Evolutionary conservation across 106 monocot species (phyloP), one percentile per base, ranked within the genome.

Genomic region (Cymbidium sinense): DNA sequence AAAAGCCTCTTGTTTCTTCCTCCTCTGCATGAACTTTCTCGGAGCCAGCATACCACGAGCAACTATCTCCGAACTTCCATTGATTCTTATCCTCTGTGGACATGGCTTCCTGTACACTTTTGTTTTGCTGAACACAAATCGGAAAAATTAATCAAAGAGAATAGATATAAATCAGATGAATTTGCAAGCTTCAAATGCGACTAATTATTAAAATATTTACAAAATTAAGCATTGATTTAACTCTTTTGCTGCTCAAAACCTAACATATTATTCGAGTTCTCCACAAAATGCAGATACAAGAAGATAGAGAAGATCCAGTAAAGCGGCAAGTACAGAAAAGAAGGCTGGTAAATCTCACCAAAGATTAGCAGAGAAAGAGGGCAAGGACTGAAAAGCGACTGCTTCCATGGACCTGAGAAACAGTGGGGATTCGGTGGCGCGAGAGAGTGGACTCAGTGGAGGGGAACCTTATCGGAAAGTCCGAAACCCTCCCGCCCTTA

Each of bases 11-110:
- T 79, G 82, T 79, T 94, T 90, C 84, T 83, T 94, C 83, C 85
- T 94, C 88, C 88, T 92, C 77, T 82, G 86, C 94, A 99, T 90
- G 76, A 99, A 99, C 43, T 94, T 99, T 80, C 98, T 88, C 9
- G 98, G 94, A 41, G 92, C 86, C 65, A 99, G 81, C 92, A 99
- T 99, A 33, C 85, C 88, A 70, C 62, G 83, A 43, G 83, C 88
- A 41, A 94, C 83, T 50, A 99, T 76, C 76, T 85, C 81, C 52
- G 92, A 58, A 64, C 83, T 88, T 43, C 82, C 70, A 79, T 73
- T 83, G 51, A 75, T 61, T 70, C 69, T 92, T 23, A 85, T 75
- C 19, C 70, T 81, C 11, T 75, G 51, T 31, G 75, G 6, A 36
- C 73, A 71, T 74, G 54, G 47, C 64, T 62, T 65, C 27, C 75